Evolutionary conservation across 139 green algal species (phyloP).

Genomic region (Chlorella ohadii): DNA sequence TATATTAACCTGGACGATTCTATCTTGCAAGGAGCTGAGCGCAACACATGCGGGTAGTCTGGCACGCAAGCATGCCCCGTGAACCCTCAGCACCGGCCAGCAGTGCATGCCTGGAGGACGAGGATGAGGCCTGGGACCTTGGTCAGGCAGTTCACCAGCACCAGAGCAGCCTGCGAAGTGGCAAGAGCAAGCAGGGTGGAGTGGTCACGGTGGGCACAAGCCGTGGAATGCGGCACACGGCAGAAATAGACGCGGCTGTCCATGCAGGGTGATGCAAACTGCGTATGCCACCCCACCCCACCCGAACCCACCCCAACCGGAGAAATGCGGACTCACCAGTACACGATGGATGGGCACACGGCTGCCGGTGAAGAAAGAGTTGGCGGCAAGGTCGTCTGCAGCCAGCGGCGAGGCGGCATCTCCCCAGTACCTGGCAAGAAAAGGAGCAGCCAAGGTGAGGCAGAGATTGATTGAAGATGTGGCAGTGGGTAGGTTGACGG

Average conservation of each 20-base stretch:
- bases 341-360: slow-evolving; percentile 62
- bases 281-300: too few species aligned
- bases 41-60: too few species aligned
- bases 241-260: too few species aligned
- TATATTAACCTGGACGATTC: too few species aligned
- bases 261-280: too few species aligned
- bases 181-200: not conserved
- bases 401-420: slow-evolving; percentile 40
- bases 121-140: slow-evolving; percentile 49
- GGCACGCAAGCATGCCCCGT: too few species aligned
- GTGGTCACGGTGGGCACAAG: not conserved
- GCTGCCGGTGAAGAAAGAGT: slow-evolving; percentile 33
- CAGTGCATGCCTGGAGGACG: slow-evolving; percentile 47
- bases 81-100: too few species aligned
- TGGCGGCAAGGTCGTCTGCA: slow-evolving; percentile 49
- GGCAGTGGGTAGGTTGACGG: not conserved
- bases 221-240: not conserved
- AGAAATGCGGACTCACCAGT: slow-evolving; percentile 60
- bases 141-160: slow-evolving; percentile 50
- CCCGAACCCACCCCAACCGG: too few species aligned
- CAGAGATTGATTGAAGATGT: too few species aligned
- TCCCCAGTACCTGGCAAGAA: slow-evolving; percentile 49
- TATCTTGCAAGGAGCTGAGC: too few species aligned
- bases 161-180: slow-evolving; percentile 2
- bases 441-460: too few species aligned